A percentile compares a stretch with the other conserved stretches of the same genome.
These are phyloP conservation scores for Hanseniaspora hatyaiensis DNA, from an alignment of 805 yeast species.

Conservation along the genomic window DNA sequence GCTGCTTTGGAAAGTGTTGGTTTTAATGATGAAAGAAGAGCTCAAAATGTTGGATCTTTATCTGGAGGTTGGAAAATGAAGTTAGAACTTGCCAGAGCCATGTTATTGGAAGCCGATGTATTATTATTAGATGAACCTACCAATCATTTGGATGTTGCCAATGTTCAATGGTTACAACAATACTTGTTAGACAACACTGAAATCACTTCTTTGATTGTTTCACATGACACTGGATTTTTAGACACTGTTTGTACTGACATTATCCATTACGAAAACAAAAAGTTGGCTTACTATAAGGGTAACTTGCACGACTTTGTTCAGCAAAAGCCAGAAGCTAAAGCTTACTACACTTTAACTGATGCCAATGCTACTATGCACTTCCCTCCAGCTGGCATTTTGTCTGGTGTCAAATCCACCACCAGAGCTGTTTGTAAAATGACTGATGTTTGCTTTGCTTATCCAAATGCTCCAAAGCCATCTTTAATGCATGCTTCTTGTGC, in stretches of 20 bases:
- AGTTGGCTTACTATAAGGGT: constrained; percentile 91
- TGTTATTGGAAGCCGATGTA: constrained; percentile 94
- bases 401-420: constrained; percentile 93
- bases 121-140: constrained; percentile 94
- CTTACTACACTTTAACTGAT: constrained; percentile 88
- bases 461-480: constrained; percentile 80
- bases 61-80: constrained; percentile 99
- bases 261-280: constrained; percentile 90
- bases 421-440: constrained; percentile 84
- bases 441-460: constrained; percentile 77
- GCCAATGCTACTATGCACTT: constrained; percentile 90
- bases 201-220: constrained; percentile 87
- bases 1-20: constrained; percentile 75
- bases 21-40: constrained; percentile 78
- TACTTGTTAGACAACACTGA: constrained; percentile 71
- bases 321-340: constrained; percentile 88
- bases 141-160: constrained; percentile 88
- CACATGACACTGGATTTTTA: constrained; percentile 94
- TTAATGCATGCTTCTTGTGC: constrained; percentile 71
- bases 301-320: constrained; percentile 85
- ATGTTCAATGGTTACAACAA: constrained; percentile 88
- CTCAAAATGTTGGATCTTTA: constrained; percentile 82
- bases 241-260: constrained; percentile 94
- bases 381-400: constrained; percentile 95
- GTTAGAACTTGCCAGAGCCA: constrained; percentile 94